Percentiles rank a stretch among this genome's conserved stretches.
Evolutionary conservation across 1,284 basidiomycete genomes (phyloP).

Genomic region (Termitomyces sp.): DNA sequence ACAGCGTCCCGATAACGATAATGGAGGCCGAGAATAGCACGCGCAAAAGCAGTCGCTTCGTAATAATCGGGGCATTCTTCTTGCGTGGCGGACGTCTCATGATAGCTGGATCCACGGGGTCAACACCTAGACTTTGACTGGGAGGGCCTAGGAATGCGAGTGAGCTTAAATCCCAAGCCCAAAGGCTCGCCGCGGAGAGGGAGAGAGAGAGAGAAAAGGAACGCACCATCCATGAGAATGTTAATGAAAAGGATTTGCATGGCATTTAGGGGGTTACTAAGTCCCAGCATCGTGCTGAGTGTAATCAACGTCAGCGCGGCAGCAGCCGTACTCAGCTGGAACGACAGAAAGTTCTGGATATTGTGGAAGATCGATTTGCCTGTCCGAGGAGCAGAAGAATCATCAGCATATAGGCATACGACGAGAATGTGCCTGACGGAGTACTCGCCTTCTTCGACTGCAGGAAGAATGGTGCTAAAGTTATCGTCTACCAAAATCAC

Average conservation of each 20-base stretch:
- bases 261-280: conserved; percentile 92
- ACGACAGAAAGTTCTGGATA: conserved; percentile 96
- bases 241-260: conserved; percentile 99
- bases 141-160: conserved; percentile 66
- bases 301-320: conserved; percentile 95
- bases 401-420: not conserved
- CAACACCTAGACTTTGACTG: conserved; percentile 93
- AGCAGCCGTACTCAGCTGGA: conserved; percentile 95
- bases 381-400: conserved; percentile 23
- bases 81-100: conserved; percentile 87
- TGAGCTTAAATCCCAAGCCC: not conserved
- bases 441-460: conserved; percentile 85
- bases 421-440: not conserved
- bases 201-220: not conserved
- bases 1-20: conserved; percentile 86
- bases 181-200: conserved; percentile 7
- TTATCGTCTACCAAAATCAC: conserved; percentile 98
- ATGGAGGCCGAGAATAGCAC: conserved; percentile 89
- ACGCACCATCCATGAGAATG: conserved; percentile 93
- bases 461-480: conserved; percentile 90
- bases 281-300: conserved; percentile 82
- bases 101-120: conserved; percentile 88
- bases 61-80: conserved; percentile 88
- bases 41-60: conserved; percentile 64
- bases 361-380: conserved; percentile 98